These are phyloP conservation scores for Talaromyces amestolkiae DNA, from an alignment of 2,329 filamentous ascomycete genomes.

Conservation along the genomic window DNA sequence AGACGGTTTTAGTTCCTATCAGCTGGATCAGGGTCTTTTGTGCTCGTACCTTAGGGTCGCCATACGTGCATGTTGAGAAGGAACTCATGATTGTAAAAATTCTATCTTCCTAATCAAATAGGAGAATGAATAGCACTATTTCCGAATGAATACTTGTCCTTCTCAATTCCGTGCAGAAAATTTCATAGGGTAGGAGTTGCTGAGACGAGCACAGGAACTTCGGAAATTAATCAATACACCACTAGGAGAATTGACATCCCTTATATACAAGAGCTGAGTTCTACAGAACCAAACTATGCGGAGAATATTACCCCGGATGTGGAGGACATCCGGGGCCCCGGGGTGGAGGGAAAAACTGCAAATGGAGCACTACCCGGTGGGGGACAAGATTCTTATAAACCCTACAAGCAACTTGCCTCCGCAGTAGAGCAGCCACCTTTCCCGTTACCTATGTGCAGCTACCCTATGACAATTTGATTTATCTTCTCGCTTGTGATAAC, in stretches of 20 bases:
- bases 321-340: neutral
- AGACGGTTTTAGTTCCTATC: neutral
- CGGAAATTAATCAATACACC: neutral
- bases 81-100: neutral
- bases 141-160: neutral
- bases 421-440: neutral
- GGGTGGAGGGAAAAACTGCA: neutral
- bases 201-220: neutral
- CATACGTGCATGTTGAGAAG: conserved; percentile 2
- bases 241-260: neutral
- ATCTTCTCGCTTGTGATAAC: neutral
- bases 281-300: neutral
- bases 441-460: neutral
- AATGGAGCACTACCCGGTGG: neutral
- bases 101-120: neutral
- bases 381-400: neutral
- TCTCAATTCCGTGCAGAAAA: neutral
- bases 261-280: neutral
- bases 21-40: no score
- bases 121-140: neutral
- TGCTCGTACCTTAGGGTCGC: conserved; percentile 3
- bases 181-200: neutral
- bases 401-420: neutral
- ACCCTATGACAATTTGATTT: neutral
- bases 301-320: neutral